Percentiles rank a stretch among this genome's conserved stretches.
These are phyloP conservation scores for Trichoderma asperelloides DNA, from an alignment of 495 filamentous ascomycete species.

Conservation along the genomic window DNA sequence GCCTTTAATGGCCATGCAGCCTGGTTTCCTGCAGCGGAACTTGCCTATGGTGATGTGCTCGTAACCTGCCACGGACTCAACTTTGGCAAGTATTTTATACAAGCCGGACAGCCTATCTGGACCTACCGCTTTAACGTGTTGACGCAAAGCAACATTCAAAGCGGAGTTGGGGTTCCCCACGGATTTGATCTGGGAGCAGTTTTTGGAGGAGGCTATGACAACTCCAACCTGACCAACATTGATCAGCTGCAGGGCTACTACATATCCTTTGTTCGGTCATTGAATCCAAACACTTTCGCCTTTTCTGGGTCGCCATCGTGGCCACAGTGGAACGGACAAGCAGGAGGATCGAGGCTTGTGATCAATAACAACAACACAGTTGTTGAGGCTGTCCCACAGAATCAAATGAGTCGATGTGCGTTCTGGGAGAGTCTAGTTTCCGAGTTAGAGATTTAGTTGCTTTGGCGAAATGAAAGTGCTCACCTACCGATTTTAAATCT, in stretches of 20 bases:
- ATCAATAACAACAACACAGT: slow-evolving; percentile 3
- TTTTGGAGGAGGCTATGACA: slow-evolving; percentile 30
- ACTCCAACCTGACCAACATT: slow-evolving; percentile 26
- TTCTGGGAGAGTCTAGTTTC: background rate
- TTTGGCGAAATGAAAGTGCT: background rate
- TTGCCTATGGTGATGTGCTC: slow-evolving; percentile 51
- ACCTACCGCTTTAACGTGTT: slow-evolving; percentile 23
- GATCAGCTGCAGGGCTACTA: slow-evolving; percentile 30
- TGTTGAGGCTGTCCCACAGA: slow-evolving; percentile 2
- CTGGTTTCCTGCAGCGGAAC: slow-evolving; percentile 37
- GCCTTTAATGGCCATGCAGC: slow-evolving; percentile 19
- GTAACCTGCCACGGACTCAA: slow-evolving; percentile 51
- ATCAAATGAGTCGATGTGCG: background rate
- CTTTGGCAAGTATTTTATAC: background rate
- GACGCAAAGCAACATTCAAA: slow-evolving; percentile 17
- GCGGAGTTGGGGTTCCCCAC: slow-evolving; percentile 24
- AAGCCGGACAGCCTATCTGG: slow-evolving; percentile 16
- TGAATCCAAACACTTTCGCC: slow-evolving; percentile 27
- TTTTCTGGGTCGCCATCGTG: slow-evolving; percentile 21
- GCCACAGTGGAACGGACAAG: slow-evolving; percentile 11
- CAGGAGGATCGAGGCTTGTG: background rate
- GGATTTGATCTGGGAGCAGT: slow-evolving; percentile 34
- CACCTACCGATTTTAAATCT: background rate
- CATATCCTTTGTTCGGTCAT: slow-evolving; percentile 30
- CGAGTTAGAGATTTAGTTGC: background rate